Evolutionary conservation across 306 rosid genomes (phyloP), one percentile per base, ranked within the genome.

Genomic region (Rosa chinensis): DNA sequence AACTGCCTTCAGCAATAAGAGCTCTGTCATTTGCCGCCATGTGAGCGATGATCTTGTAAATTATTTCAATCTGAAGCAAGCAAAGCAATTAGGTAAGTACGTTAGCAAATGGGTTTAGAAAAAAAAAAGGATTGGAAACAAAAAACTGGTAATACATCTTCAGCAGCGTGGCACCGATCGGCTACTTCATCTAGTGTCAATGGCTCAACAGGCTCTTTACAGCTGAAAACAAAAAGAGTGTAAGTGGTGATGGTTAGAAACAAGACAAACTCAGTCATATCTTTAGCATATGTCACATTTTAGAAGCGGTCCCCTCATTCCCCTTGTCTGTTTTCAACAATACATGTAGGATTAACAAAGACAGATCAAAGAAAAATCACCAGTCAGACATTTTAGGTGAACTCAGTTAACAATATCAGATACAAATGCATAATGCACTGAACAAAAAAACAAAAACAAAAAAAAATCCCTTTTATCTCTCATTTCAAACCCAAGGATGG

Each of bases 101-200:
- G n/a, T n/a, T n/a, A n/a, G n/a, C n/a, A n/a, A n/a, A n/a, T n/a
- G n/a, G n/a, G n/a, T n/a, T n/a, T n/a, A n/a, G 64, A 71, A 37
- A 6, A 67, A 52, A 66, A 14, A 10, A 69, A 4, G 14, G 28
- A 48, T 42, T 42, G 28, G 25, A 10, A 21, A 49, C 7, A 11
- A 7, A 21, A 74, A 23, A 44, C 20, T 69, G 18, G 49, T 32
- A 71, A 49, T 89, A 93, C 98, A 84, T 93, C 91, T 76, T 89
- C 97, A n/a, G 95, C 82, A 73, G 93, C 76, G 71, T 90, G 98
- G 82, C 92, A 89, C 20, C 88, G 88, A 13, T 89, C 88, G 4
- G 92, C 92, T 52, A 89, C 85, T 84, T 89, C 90, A 8, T 86
- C 87, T 20, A 89, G 73, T 11, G 88, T 86, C 86, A 89, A 82